Percentiles rank a stretch among this genome's conserved stretches.
Conservation (phyloP, 169 alveolate species). For the Theileria luwenshuni region DNA sequence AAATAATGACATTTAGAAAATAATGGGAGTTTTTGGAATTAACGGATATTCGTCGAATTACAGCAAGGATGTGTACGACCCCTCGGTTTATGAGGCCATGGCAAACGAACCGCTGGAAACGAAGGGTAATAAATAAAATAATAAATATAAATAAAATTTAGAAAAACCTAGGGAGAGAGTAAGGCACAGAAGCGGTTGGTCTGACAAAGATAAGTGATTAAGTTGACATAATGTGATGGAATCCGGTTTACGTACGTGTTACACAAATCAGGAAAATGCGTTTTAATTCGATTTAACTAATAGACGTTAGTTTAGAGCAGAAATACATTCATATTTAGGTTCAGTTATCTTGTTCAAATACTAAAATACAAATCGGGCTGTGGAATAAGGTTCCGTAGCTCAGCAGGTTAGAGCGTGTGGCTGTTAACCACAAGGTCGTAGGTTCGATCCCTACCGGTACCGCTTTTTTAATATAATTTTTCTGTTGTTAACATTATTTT, state of each 20-base stretch:
- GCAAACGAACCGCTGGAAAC: constrained; percentile 42
- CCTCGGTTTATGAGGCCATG: constrained; percentile 49
- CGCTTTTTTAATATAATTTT: constrained; percentile 44
- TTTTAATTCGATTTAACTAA: too few relatives aligned
- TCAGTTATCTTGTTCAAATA: too few relatives aligned
- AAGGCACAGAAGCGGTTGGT: constrained; percentile 34
- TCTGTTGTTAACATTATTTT: not conserved
- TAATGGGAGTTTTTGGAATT: constrained; percentile 64
- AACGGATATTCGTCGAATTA: constrained; percentile 54
- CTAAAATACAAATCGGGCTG: not conserved
- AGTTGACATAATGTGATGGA: not conserved
- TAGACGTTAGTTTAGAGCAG: too few relatives aligned
- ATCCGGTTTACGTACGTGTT: not conserved
- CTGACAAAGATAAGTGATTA: constrained; percentile 16
- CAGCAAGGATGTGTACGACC: constrained; percentile 60
- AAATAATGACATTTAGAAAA: constrained; percentile 33
- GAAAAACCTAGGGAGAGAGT: constrained; percentile 11
- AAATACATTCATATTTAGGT: too few relatives aligned
- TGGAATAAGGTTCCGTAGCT: constrained; percentile 81
- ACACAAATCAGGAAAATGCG: not conserved
- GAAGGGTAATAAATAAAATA: constrained; percentile 1
- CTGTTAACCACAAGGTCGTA: constrained; percentile 95
- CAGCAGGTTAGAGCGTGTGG: constrained; percentile 93
- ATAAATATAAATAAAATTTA: not conserved
- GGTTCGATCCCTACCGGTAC: constrained; percentile 93